phyloP scores from a whole-genome alignment of 169 alveolate species.

The Cryptosporidium sp. region DNA sequence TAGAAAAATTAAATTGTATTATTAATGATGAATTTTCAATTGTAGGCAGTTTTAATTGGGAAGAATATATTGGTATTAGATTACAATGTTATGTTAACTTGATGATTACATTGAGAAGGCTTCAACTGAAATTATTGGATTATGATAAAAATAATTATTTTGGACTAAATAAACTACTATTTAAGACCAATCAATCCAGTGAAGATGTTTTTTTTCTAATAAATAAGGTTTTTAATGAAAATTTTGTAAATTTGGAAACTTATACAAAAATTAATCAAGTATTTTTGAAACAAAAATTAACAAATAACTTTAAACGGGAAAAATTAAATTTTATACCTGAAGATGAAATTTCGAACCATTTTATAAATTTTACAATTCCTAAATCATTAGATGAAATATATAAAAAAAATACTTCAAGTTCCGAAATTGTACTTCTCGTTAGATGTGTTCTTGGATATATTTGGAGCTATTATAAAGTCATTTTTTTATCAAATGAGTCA shows the following conservation, averaged over 20 bases:
- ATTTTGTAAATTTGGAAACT: conserved; percentile 8
- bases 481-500: background rate
- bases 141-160: background rate
- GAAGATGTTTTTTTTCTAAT: background rate
- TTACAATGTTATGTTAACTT: conserved; percentile 28
- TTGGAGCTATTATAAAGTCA: conserved; percentile 3
- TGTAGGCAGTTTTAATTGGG: conserved; percentile 27
- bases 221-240: background rate
- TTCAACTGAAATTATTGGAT: background rate
- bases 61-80: conserved; percentile 27
- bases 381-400: conserved; percentile 27
- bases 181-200: background rate
- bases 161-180: background rate
- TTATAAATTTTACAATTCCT: background rate
- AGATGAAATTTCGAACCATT: background rate
- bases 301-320: background rate
- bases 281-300: background rate
- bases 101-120: background rate
- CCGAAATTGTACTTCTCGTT: background rate
- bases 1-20: conserved; percentile 24
- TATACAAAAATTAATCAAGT: background rate
- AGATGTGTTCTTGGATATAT: conserved; percentile 13
- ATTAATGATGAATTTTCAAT: conserved; percentile 45
- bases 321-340: background rate
- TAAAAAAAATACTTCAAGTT: background rate